Base-by-base conservation (phyloP, 306 rosid genomes). In the Oemleria cerasiformis region DNA sequence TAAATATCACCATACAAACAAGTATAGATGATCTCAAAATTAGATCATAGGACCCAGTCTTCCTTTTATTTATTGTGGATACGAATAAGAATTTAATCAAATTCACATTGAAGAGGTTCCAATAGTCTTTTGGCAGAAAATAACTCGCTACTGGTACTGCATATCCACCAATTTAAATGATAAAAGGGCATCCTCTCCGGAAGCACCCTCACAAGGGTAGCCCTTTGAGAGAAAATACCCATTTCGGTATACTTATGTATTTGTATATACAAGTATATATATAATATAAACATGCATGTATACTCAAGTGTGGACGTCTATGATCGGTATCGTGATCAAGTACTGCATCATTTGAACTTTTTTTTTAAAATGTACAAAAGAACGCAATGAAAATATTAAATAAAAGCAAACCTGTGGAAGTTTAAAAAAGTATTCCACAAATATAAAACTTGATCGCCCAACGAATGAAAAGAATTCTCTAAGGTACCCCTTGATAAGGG, bases 351-450 rank as follows among this genome's bases (percentile, higher is more conserved):
- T 56, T 58, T 58, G 15, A 58, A 30, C 9, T 59, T n/a, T n/a
- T n/a, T n/a, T n/a, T n/a, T 56, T 9, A 15, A 9, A 3, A 13
- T 23, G 9, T 39, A 40, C 30, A 4, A 3, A 8, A 70, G 21
- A 41, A 8, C 8, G 2, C 7, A 39, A 30, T 43, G 69, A 66
- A 58, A 56, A 67, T 65, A 78, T 74, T 21, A 38, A 80, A 77
- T 36, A 79, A 78, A 81, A 38, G 62, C 77, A 53, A 49, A 92
- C 97, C 98, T 88, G 71, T 90, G 98, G 71, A 90, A 87, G 62
- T 83, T 84, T 50, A 88, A 61, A 86, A 90, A 90, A 8, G 69
- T 79, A 77, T 84, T 93, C 98, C 98, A 93, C 80, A 93, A 85
- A 84, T 81, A 90, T 64, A 71, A 53, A 42, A 93, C 67, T 80